phyloP scores from a whole-genome alignment of 148 eudicot species.

The Suaeda aralocaspica region DNA sequence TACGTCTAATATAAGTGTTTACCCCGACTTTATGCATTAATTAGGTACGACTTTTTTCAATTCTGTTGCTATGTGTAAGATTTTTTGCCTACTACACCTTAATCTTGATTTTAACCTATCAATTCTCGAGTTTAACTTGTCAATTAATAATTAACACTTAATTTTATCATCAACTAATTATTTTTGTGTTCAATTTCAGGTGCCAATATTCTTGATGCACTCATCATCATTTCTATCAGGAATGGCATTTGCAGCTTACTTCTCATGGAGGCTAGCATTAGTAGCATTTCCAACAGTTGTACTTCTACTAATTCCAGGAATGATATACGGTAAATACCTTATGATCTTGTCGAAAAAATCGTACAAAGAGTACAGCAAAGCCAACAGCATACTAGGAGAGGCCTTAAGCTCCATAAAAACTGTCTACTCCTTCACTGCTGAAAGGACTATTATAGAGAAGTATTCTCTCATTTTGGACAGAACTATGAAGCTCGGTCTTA shows the following conservation, averaged over 20 bases:
- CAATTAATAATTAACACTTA: no score
- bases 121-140: no score
- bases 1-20: no score
- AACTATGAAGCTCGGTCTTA: conserved; percentile 63
- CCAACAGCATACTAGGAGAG: conserved; percentile 61
- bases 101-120: no score
- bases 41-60: no score
- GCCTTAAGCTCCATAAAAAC: conserved; percentile 88
- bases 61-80: no score
- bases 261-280: conserved; percentile 80
- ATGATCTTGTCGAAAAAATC: conserved; percentile 49
- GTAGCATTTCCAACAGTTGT: conserved; percentile 78
- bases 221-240: conserved; percentile 79
- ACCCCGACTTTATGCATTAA: no score
- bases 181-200: conserved; percentile 32
- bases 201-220: conserved; percentile 86
- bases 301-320: conserved; percentile 71
- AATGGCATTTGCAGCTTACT: conserved; percentile 70
- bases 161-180: no score
- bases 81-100: no score
- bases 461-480: conserved; percentile 53
- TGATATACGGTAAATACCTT: conserved; percentile 76
- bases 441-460: conserved; percentile 53
- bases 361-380: conserved; percentile 63
- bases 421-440: conserved; percentile 83